Evolutionary conservation across 352 stramenopile genomes (phyloP).

Genomic region (Phytopythium oedochilum): DNA sequence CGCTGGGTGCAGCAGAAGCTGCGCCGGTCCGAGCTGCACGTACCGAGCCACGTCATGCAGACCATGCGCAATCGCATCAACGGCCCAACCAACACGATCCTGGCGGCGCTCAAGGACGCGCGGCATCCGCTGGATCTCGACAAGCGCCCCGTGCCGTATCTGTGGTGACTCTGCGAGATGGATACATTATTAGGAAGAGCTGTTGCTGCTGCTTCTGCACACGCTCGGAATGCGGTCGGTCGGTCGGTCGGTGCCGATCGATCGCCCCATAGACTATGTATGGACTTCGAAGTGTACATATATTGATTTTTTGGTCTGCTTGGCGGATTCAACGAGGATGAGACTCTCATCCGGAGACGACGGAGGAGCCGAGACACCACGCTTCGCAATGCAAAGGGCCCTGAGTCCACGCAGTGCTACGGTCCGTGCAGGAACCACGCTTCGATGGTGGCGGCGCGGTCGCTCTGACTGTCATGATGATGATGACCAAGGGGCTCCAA

Average conservation of each 20-base stretch:
- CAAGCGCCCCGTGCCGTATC: conserved; percentile 1
- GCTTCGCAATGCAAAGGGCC: too few relatives aligned
- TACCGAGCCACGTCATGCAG: conserved; percentile 18
- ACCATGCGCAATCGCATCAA: conserved; percentile 29
- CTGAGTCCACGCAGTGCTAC: not conserved
- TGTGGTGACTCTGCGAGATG: not conserved
- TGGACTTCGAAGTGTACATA: not conserved
- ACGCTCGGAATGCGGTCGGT: too few relatives aligned
- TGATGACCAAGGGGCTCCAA: too few relatives aligned
- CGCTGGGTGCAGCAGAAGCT: conserved; percentile 25
- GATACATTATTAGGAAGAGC: too few relatives aligned
- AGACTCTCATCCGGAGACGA: too few relatives aligned
- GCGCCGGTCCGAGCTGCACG: conserved; percentile 12
- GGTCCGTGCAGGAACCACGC: not conserved
- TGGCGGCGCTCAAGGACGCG: conserved; percentile 15
- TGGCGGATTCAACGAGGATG: conserved; percentile 3
- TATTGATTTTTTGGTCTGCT: not conserved
- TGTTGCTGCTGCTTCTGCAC: too few relatives aligned
- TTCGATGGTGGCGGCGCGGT: too few relatives aligned
- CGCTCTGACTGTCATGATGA: too few relatives aligned
- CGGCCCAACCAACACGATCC: conserved; percentile 22
- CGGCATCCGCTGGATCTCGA: conserved; percentile 11
- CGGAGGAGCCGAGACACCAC: too few relatives aligned
- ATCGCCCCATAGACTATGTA: too few relatives aligned
- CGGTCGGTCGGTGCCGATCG: too few relatives aligned